Evolutionary conservation across 2,329 filamentous ascomycete species (phyloP), one percentile per base, ranked within the genome.

Genomic region (Trichoderma koningiopsis): DNA sequence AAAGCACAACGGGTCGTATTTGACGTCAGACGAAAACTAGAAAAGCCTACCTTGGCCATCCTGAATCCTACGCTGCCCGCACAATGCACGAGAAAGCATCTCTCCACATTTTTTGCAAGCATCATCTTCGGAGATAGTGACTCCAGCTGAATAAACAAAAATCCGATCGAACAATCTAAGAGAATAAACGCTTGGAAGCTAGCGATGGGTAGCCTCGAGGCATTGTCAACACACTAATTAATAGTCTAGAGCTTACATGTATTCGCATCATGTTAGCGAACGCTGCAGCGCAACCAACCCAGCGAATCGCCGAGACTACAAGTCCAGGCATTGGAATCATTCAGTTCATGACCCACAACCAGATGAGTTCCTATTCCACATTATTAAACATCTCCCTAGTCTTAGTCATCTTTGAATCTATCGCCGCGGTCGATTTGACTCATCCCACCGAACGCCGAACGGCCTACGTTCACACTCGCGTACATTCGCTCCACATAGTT

Each of bases 21-120:
- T 61, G 58, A 61, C 58, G 58, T 61, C 58, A 60, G 58, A 40
- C 58, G 16, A 47, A 35, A 33, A 35, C 19, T 31, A 37, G 33
- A 43, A 43, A 43, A 43, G 37, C 40, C 40, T 43, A 43, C 27
- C 58, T 43, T 43, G 33, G 33, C 33, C 27, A 35, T 37, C 56
- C n/a, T 47, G 22, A 43, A 49, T 52, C 59, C 40, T 49, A 49
- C 59, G 31, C n/a, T 24, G 14, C 22, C 49, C 22, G 8, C 10
- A 5, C 40, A 47, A 29, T 24, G 47, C 40, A 31, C 53, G 14
- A n/a, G 29, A n/a, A 29, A 56, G 19, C 27, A 16, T 1, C 27
- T 31, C 53, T 29, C 53, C 53, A 56, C 53, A 56, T 56, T 56
- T 33, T 53, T 24, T 49, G 11, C 47, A 24, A 49, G 47, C 47